A percentile compares a stretch with the other conserved stretches of the same genome.
These are phyloP conservation scores for Condylostoma magnum DNA, from an alignment of 169 alveolate genomes.

Conservation along the genomic window DNA sequence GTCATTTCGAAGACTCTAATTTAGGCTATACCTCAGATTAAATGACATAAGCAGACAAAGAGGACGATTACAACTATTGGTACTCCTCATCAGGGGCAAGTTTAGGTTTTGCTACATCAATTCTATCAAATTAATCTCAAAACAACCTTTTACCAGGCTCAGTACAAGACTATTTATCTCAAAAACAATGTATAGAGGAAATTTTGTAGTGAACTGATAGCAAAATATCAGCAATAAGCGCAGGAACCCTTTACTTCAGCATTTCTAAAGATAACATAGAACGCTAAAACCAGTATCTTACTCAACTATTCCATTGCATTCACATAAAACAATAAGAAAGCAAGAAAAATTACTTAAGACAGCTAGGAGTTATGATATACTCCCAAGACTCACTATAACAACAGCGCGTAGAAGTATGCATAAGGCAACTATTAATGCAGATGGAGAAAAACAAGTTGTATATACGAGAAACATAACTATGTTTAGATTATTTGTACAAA, in stretches of 20 bases:
- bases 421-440: not conserved
- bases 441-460: slow-evolving; percentile 13
- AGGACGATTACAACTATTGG: not conserved
- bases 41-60: too few relatives aligned
- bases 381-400: not conserved
- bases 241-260: too few relatives aligned
- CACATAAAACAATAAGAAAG: not conserved
- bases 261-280: not conserved
- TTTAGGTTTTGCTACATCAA: too few relatives aligned
- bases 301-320: not conserved
- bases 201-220: too few relatives aligned
- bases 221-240: too few relatives aligned
- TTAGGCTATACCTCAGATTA: too few relatives aligned
- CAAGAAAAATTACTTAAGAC: slow-evolving; percentile 15
- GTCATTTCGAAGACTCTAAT: too few relatives aligned
- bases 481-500: slow-evolving; percentile 17
- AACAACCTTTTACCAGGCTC: too few relatives aligned
- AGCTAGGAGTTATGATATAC: not conserved
- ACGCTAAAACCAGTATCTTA: not conserved
- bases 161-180: too few relatives aligned
- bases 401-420: not conserved
- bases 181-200: too few relatives aligned
- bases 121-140: too few relatives aligned
- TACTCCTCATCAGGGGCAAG: too few relatives aligned
- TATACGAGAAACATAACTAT: slow-evolving; percentile 16